Conservation (phyloP, 75 land plant genomes). For the Chamaecyparis obtusa region DNA sequence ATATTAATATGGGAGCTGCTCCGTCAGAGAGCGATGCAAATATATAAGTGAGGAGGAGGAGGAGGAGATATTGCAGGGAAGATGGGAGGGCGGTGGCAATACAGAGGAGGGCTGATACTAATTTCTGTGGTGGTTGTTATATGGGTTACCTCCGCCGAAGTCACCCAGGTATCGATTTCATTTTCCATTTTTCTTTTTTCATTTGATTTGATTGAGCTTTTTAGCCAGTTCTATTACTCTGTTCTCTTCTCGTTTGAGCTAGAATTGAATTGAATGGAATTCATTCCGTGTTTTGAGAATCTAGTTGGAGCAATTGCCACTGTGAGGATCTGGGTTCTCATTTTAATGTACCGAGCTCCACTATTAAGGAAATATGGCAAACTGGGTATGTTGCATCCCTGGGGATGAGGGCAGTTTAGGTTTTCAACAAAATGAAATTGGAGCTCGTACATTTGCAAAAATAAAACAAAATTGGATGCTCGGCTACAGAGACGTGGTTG, state of each 20-base stretch:
- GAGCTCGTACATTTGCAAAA: not conserved
- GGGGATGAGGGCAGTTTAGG: not conserved
- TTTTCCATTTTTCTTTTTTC: not conserved
- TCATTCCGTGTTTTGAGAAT: not conserved
- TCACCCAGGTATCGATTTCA: constrained; percentile 47
- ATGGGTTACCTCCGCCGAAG: constrained; percentile 71
- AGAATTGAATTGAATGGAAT: not conserved
- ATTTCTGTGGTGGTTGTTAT: constrained; percentile 45
- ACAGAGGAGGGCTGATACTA: constrained; percentile 47
- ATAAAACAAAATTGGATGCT: no score
- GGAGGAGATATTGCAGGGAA: not conserved
- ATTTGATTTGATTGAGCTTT: not conserved
- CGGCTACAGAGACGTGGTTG: not conserved
- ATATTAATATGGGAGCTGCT: not conserved
- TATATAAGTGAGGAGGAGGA: not conserved
- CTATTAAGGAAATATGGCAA: no score
- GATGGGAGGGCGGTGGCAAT: constrained; percentile 34
- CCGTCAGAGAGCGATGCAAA: not conserved
- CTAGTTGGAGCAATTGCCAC: not conserved
- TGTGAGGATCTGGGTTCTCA: not conserved
- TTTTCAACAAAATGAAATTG: not conserved
- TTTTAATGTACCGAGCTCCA: not conserved
- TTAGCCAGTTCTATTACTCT: not conserved
- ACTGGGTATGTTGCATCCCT: not conserved
- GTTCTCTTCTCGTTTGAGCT: not conserved